A percentile compares a stretch with the other conserved stretches of the same genome.
These are phyloP conservation scores for Russula brevipes DNA, from an alignment of 768 basidiomycete genomes.

Conservation along the genomic window DNA sequence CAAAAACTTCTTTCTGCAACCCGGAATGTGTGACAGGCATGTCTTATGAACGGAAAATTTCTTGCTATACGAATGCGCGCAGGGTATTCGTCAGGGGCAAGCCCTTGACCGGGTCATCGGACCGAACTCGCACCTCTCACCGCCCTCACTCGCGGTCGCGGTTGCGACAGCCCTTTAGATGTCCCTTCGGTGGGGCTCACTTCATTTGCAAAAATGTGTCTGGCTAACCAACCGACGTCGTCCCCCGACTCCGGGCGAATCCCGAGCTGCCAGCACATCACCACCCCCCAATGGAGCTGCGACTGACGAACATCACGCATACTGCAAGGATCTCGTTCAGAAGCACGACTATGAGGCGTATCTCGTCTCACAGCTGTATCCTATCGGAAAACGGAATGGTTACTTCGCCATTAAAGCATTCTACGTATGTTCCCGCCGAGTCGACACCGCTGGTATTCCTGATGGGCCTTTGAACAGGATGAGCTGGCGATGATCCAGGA, in stretches of 20 bases:
- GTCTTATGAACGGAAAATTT: background rate
- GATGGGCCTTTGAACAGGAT: conserved; percentile 40
- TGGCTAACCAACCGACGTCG: background rate
- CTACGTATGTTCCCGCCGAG: conserved; percentile 49
- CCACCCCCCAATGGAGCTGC: conserved; percentile 22
- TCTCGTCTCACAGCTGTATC: conserved; percentile 65
- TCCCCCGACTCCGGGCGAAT: background rate
- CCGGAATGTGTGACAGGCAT: conserved; percentile 41
- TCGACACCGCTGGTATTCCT: background rate
- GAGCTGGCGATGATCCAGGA: conserved; percentile 78
- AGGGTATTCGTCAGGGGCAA: background rate
- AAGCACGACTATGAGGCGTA: conserved; percentile 82
- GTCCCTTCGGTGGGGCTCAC: conserved; percentile 2
- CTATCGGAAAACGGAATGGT: conserved; percentile 54
- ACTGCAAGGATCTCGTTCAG: conserved; percentile 67
- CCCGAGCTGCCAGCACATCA: conserved; percentile 16
- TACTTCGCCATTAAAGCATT: conserved; percentile 82
- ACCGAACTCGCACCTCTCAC: background rate
- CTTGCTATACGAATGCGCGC: background rate
- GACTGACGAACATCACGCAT: conserved; percentile 44
- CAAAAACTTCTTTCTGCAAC: conserved; percentile 48
- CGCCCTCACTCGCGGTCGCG: too few species aligned
- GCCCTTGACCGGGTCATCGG: background rate
- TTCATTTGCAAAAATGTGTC: background rate
- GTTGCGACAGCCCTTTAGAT: background rate